phyloP scores from a whole-genome alignment of 2,329 filamentous ascomycete genomes.

The Beauveria medogensis region DNA sequence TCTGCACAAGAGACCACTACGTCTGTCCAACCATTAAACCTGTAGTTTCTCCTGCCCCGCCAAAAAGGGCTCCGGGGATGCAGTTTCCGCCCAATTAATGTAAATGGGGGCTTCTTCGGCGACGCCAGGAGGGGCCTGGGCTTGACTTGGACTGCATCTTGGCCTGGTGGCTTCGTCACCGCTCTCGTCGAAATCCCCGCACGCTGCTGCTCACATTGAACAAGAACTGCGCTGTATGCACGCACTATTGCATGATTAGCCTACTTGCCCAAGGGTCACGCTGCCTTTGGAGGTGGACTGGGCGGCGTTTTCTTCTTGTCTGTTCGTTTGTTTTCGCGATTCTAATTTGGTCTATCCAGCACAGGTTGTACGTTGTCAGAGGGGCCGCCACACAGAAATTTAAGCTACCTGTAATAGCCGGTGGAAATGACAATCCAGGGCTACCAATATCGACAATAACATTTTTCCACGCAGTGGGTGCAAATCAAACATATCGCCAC shows the following conservation, averaged over 20 bases:
- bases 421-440: constrained; percentile 3
- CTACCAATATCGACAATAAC: neutral
- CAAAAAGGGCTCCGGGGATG: neutral
- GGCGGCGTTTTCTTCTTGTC: neutral
- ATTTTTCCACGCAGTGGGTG: neutral
- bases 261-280: neutral
- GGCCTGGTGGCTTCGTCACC: neutral
- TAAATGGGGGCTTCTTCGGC: too few relatives aligned
- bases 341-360: neutral
- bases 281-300: neutral
- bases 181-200: neutral
- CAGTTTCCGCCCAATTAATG: neutral
- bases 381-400: neutral
- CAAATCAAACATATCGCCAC: constrained; percentile 1
- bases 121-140: neutral
- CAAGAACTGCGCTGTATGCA: neutral
- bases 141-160: neutral
- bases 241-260: neutral
- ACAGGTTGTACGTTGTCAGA: neutral
- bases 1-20: neutral
- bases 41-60: too few relatives aligned
- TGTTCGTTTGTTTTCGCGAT: neutral
- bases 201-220: neutral
- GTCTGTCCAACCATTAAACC: too few relatives aligned
- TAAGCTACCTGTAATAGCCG: neutral